Conservation (phyloP, 257 asterid genomes). For the Solanum dulcamara region DNA sequence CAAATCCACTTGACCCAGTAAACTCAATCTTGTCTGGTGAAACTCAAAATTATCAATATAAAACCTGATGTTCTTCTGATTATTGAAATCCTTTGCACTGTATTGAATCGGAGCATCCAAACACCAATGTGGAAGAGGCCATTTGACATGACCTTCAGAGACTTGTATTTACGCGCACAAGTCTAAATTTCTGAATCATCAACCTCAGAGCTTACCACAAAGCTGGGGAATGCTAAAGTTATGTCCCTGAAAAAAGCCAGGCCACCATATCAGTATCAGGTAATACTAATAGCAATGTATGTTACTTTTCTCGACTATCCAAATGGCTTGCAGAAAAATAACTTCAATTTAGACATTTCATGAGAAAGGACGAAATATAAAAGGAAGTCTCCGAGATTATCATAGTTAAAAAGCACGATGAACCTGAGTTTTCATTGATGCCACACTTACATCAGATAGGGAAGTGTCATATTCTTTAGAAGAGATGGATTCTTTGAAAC, state of each 20-base stretch:
- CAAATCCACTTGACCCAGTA: too few relatives aligned
- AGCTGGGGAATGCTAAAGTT: conserved; percentile 76
- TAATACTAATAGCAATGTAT: background rate
- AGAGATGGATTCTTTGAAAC: conserved; percentile 78
- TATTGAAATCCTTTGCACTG: background rate
- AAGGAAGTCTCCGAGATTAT: background rate
- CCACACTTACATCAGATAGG: conserved; percentile 59
- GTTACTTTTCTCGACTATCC: background rate
- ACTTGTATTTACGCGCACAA: background rate
- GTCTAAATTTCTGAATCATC: conserved; percentile 50
- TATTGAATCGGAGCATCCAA: background rate
- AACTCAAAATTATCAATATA: background rate
- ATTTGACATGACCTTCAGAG: background rate
- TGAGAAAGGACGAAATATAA: background rate
- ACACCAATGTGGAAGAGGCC: background rate
- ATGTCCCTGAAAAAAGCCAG: conserved; percentile 40
- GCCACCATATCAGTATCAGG: background rate
- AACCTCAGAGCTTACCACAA: conserved; percentile 39
- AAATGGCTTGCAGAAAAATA: background rate
- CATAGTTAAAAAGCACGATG: background rate
- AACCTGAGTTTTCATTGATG: background rate
- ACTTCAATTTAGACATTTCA: background rate
- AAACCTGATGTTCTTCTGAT: background rate
- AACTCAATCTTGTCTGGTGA: background rate
- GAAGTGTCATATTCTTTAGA: conserved; percentile 79